Evolutionary conservation across 208 protist genomes (phyloP), one percentile per base, ranked within the genome.

Genomic region (Trypanosomatidae sp.): DNA sequence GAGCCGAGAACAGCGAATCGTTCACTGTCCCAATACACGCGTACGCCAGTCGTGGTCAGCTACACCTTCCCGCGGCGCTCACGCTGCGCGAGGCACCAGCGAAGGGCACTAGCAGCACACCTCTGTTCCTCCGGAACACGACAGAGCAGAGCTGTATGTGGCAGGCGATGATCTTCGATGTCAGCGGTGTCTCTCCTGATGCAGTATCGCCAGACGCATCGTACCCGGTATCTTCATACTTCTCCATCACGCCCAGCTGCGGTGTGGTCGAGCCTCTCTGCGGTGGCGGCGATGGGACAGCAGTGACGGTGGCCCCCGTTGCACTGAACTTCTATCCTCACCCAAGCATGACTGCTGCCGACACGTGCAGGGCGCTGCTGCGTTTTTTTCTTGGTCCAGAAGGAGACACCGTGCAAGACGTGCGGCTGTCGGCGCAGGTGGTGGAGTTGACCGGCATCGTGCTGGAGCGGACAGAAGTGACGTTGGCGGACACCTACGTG

Each of bases 101-200:
- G 43, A 95, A 92, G 58, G 80, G 89, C 13, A 74, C 67, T 15
- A 84, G 76, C 28, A 69, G 43, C 19, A 90, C 91, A 56, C 86
- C 93, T 6, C 65, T 99, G 10, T 95, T 98, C 72, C 74, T 99
- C n/a, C 91, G 95, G 43, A 99, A 98, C 81, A 76, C 73, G 19
- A 94, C 77, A 59, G 65, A 66, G 6, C 73, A 76, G 13, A 79
- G 58, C 47, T 95, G 92, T 64, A 67, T 80, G 33, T 97, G 91
- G 91, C 89, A 87, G 41, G 85, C 91, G 0, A 74, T 79, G 28
- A 22, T 82, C 43, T 39, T 84, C 8, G 80, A 88, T 28, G 19
- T 15, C 62, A 46, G 58, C 17, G 30, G 56, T 39, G 25, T 44
- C 69, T 56, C 52, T 1, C 46, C 50, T 9, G 53, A 33, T 6